Percentiles rank a stretch among this genome's conserved stretches.
Evolutionary conservation across 2,329 filamentous ascomycete genomes (phyloP).

Genomic region (Pyricularia sp.): DNA sequence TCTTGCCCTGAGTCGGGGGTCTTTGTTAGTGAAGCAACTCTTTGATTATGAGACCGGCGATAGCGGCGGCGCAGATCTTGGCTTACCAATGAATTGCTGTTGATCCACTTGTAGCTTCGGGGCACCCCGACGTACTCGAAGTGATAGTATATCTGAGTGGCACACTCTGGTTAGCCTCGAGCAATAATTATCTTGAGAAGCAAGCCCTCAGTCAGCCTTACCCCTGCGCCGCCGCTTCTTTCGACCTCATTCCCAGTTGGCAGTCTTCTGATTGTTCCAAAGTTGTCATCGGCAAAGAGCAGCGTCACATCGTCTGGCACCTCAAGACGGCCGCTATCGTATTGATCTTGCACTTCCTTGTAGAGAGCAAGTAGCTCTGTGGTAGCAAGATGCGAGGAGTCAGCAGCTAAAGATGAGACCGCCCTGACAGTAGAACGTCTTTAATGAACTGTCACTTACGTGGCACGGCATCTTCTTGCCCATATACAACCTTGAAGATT

Average conservation of each 20-base stretch:
- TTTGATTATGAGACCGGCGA: neutral
- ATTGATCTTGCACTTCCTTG: constrained; percentile 52
- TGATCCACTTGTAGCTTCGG: constrained; percentile 48
- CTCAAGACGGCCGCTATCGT: constrained; percentile 39
- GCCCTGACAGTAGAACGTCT: neutral
- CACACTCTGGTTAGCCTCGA: neutral
- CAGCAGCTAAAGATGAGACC: neutral
- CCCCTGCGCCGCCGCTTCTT: constrained; percentile 42
- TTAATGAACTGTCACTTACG: constrained; percentile 17
- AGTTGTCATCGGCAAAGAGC: constrained; percentile 51
- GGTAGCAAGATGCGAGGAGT: neutral
- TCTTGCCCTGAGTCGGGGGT: constrained; percentile 14
- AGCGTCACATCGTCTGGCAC: constrained; percentile 50
- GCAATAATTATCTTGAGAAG: neutral
- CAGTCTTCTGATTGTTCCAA: constrained; percentile 44
- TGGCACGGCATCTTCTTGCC: constrained; percentile 24
- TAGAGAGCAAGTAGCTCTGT: constrained; percentile 50
- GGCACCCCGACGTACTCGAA: constrained; percentile 51
- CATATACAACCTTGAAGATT: constrained; percentile 39
- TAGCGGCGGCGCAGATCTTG: neutral
- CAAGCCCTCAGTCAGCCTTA: constrained; percentile 13
- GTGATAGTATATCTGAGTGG: constrained; percentile 31
- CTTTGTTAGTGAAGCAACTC: neutral
- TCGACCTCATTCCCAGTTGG: constrained; percentile 38
- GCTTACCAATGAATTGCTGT: constrained; percentile 31